A percentile compares a stretch with the other conserved stretches of the same genome.
These are phyloP conservation scores for Stemphylium beticola DNA, from an alignment of 2,329 filamentous ascomycete species.

Conservation along the genomic window DNA sequence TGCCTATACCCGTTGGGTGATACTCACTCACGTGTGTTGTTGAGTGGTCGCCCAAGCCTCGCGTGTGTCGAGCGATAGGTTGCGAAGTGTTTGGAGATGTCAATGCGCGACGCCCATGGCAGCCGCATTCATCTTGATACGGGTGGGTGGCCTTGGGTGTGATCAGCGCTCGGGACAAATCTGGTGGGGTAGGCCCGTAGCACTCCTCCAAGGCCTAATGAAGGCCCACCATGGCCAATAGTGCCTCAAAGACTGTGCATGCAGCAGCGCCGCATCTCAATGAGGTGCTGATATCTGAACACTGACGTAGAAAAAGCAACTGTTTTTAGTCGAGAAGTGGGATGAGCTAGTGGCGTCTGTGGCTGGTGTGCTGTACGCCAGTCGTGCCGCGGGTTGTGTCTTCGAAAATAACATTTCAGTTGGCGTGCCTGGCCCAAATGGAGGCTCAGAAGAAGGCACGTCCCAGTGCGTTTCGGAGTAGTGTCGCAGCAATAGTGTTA, in stretches of 20 bases:
- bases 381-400: not conserved
- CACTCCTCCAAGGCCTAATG: not conserved
- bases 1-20: conserved; percentile 8
- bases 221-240: conserved; percentile 15
- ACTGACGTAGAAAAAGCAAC: conserved; percentile 1
- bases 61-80: conserved; percentile 22
- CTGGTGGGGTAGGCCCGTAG: conserved; percentile 5
- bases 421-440: not conserved
- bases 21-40: conserved; percentile 25
- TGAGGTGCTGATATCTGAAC: not conserved
- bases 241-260: conserved; percentile 7
- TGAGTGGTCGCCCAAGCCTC: conserved; percentile 19
- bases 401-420: not conserved
- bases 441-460: not conserved
- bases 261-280: not conserved
- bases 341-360: not conserved
- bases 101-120: conserved; percentile 8
- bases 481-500: too few species aligned
- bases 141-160: conserved; percentile 11
- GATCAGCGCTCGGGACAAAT: conserved; percentile 13
- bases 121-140: conserved; percentile 5
- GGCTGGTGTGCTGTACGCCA: not conserved
- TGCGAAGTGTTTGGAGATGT: not conserved
- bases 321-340: conserved; percentile 2
- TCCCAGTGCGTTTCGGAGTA: too few species aligned